Evolutionary conservation across 2,329 filamentous ascomycete species (phyloP).

Genomic region (Zymoseptoria crescenta): DNA sequence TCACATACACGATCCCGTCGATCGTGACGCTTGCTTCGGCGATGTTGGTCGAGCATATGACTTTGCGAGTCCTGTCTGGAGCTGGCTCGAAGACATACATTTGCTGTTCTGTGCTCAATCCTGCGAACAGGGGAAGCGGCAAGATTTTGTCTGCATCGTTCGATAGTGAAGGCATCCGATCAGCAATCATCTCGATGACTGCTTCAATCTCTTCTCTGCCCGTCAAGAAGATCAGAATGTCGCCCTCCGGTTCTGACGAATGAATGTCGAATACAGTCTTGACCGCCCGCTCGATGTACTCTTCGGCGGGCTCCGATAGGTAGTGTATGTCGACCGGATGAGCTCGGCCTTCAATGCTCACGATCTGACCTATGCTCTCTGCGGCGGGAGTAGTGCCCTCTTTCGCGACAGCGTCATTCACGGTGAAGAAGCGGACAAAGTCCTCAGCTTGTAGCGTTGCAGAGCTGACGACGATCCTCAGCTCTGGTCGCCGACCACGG

Average conservation of each 20-base stretch:
- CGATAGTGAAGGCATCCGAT: constrained; percentile 58
- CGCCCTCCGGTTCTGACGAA: constrained; percentile 67
- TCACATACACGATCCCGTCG: constrained; percentile 80
- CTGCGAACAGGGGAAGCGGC: constrained; percentile 78
- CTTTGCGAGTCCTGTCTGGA: constrained; percentile 74
- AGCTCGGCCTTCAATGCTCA: constrained; percentile 79
- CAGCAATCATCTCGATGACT: constrained; percentile 68
- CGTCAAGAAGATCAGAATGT: constrained; percentile 85
- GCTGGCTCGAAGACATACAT: constrained; percentile 89
- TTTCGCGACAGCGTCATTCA: constrained; percentile 24
- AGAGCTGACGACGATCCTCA: constrained; percentile 85
- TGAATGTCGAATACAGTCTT: constrained; percentile 85
- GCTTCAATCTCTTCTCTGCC: constrained; percentile 88
- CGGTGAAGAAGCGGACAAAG: constrained; percentile 70
- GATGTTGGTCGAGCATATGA: constrained; percentile 91
- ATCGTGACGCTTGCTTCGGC: constrained; percentile 95
- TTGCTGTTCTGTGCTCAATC: constrained; percentile 81
- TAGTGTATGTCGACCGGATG: constrained; percentile 86
- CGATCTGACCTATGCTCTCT: constrained; percentile 52
- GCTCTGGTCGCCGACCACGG: constrained; percentile 64
- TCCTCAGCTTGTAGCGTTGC: constrained; percentile 86
- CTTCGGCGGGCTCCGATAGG: constrained; percentile 65
- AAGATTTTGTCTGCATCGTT: constrained; percentile 54
- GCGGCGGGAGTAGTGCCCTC: constrained; percentile 21
- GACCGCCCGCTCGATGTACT: constrained; percentile 79